These are phyloP conservation scores for Jaltomata sinuosa DNA, from an alignment of 257 asterid species.

Conservation along the genomic window DNA sequence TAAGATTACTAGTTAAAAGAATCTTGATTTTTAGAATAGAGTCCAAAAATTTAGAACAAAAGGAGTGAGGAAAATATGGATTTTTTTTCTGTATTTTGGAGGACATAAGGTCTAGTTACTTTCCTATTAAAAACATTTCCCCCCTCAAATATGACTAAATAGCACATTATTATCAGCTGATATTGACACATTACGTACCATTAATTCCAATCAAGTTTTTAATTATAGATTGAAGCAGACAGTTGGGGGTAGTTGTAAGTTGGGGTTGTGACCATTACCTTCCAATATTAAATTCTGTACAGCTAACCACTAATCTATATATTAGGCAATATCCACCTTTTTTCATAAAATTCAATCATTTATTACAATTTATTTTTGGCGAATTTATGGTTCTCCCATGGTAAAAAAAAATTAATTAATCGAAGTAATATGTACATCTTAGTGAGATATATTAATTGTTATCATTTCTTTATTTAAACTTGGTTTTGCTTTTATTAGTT, in stretches of 20 bases:
- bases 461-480: neutral
- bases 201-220: neutral
- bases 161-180: neutral
- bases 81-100: neutral
- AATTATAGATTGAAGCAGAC: neutral
- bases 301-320: neutral
- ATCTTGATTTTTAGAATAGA: neutral
- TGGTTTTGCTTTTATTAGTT: neutral
- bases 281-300: neutral
- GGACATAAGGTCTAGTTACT: neutral
- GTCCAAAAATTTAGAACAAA: neutral
- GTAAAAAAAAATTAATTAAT: neutral
- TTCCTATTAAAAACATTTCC: neutral
- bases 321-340: neutral
- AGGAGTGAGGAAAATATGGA: neutral
- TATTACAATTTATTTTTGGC: neutral
- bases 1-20: neutral
- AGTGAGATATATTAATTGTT: neutral
- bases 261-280: neutral
- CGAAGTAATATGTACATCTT: neutral
- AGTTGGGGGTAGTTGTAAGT: slow-evolving; percentile 24
- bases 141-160: neutral
- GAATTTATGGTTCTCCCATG: neutral
- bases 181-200: neutral
- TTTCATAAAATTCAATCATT: neutral